Evolutionary conservation across 2,329 filamentous ascomycete species (phyloP).

Genomic region (Cytospora piceae): DNA sequence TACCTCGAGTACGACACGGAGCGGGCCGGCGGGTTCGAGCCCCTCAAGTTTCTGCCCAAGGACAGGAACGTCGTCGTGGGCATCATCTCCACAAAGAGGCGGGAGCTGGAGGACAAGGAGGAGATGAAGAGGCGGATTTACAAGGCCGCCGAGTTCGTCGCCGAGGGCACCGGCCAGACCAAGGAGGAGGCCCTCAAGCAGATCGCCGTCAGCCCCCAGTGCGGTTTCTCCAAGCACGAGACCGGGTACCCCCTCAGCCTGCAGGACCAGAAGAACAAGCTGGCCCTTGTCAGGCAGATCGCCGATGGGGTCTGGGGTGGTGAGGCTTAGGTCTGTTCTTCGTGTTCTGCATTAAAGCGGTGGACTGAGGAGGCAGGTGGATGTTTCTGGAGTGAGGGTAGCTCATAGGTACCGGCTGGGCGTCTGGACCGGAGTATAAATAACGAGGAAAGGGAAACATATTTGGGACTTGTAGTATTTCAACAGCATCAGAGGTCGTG

Average conservation of each 20-base stretch:
- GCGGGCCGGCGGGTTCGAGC: constrained; percentile 68
- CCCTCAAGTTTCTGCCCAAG: constrained; percentile 62
- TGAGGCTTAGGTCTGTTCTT: constrained; percentile 50
- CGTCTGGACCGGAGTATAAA: neutral
- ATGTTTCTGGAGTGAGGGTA: neutral
- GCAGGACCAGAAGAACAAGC: constrained; percentile 74
- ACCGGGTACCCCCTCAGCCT: constrained; percentile 70
- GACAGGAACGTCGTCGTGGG: constrained; percentile 67
- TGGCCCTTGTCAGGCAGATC: constrained; percentile 70
- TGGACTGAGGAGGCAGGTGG: neutral
- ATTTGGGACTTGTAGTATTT: constrained; percentile 22
- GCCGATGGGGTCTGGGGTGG: constrained; percentile 72
- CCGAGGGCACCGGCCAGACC: constrained; percentile 66
- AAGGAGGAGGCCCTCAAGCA: constrained; percentile 70
- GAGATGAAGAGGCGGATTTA: constrained; percentile 63
- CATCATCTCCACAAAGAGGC: constrained; percentile 66
- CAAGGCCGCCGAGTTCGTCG: constrained; percentile 68
- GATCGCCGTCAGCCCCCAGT: constrained; percentile 71
- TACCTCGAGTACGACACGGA: constrained; percentile 72
- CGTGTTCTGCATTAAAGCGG: too few species aligned
- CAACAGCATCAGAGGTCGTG: constrained; percentile 29
- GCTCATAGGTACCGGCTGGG: neutral
- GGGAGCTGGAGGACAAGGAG: constrained; percentile 64
- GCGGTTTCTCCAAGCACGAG: constrained; percentile 75
- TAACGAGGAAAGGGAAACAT: neutral